A percentile compares a stretch with the other conserved stretches of the same genome.
phyloP scores from a whole-genome alignment of 108 stramenopile species.

The Cyclotella sp. region DNA sequence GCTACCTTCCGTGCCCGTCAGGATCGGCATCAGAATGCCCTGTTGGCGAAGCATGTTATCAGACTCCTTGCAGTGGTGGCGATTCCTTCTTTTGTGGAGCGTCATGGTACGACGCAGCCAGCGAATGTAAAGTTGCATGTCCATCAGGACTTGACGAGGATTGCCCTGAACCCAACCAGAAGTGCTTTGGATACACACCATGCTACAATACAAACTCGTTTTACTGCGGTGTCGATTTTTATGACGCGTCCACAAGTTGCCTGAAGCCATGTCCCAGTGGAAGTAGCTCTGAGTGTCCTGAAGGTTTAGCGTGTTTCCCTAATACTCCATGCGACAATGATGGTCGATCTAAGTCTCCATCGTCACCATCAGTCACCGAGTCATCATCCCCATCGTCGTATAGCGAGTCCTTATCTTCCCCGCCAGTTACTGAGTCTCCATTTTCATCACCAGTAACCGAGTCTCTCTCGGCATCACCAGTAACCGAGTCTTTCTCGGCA shows the following conservation, averaged over 20 bases:
- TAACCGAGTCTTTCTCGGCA: neutral
- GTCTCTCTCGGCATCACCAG: neutral
- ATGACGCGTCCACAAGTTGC: constrained; percentile 50
- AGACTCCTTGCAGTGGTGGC: constrained; percentile 42
- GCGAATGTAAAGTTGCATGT: constrained; percentile 50
- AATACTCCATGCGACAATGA: constrained; percentile 51
- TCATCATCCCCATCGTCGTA: neutral
- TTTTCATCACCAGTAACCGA: neutral
- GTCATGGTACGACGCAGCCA: constrained; percentile 56
- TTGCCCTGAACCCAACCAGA: constrained; percentile 33
- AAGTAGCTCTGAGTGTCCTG: constrained; percentile 39
- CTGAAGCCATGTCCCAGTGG: constrained; percentile 45
- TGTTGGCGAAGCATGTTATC: constrained; percentile 53
- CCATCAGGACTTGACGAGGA: constrained; percentile 51
- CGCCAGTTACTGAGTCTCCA: neutral
- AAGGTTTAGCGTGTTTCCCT: constrained; percentile 50
- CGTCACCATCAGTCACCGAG: neutral
- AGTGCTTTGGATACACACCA: constrained; percentile 55
- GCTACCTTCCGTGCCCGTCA: constrained; percentile 52
- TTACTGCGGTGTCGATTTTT: constrained; percentile 56
- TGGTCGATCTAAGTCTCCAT: constrained; percentile 4
- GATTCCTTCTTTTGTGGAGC: constrained; percentile 54
- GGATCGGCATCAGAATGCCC: constrained; percentile 53
- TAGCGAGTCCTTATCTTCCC: neutral
- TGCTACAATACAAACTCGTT: constrained; percentile 50